Evolutionary conservation across 257 asterid species (phyloP).

Genomic region (Leptodermis oblonga): DNA sequence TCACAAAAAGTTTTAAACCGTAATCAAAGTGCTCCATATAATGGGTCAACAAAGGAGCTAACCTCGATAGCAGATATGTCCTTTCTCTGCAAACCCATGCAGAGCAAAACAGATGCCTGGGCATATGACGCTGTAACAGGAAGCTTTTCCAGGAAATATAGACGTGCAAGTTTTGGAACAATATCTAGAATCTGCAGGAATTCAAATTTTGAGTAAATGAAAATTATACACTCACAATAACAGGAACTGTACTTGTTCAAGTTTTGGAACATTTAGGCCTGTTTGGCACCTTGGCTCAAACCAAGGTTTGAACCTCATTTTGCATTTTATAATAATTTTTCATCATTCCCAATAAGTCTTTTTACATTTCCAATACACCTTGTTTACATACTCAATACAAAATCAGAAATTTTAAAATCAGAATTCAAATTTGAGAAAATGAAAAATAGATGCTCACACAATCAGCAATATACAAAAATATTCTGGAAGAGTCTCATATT

Average conservation of each 20-base stretch:
- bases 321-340: too few relatives aligned
- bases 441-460: background rate
- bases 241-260: slow-evolving; percentile 57
- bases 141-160: slow-evolving; percentile 69
- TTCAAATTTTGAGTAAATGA: background rate
- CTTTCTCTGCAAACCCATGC: slow-evolving; percentile 81
- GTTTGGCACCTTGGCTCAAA: too few relatives aligned
- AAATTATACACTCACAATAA: background rate
- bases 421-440: background rate
- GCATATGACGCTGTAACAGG: slow-evolving; percentile 71
- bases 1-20: background rate
- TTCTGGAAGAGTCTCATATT: background rate
- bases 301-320: too few relatives aligned
- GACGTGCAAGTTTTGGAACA: slow-evolving; percentile 47
- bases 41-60: slow-evolving; percentile 10
- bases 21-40: background rate
- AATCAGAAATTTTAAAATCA: too few relatives aligned
- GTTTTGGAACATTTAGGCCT: too few relatives aligned
- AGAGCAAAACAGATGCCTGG: slow-evolving; percentile 87
- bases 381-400: too few relatives aligned
- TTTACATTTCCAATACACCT: too few relatives aligned
- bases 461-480: background rate
- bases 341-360: too few relatives aligned
- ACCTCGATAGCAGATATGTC: slow-evolving; percentile 64
- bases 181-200: slow-evolving; percentile 58